Base-by-base conservation (phyloP, 768 basidiomycete species). In the Lyophyllum atratum region DNA sequence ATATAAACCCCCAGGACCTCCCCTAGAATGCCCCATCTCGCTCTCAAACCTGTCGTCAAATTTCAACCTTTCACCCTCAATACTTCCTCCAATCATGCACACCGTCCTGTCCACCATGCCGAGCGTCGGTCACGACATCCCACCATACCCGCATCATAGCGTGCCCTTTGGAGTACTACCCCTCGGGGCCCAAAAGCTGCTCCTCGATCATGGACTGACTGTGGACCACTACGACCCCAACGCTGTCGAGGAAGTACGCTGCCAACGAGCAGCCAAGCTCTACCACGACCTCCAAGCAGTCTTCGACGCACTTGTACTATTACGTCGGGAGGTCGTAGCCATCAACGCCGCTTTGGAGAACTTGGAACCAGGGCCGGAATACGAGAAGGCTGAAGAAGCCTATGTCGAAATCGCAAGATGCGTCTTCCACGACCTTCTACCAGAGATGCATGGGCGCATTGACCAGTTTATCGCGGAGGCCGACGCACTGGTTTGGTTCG, bases 401-500 rank as follows among this genome's bases (percentile, higher is more conserved):
- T 46, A 50, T 19, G 31, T 33, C 26, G 45, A 21, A 12, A 54
- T 24, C 12, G 46, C 57, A 5, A 25, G 51, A 29, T 33, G 49
- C 29, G 46, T 58, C 10, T 43, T 22, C 17, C n/a, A 52, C 19
- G 21, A 37, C 3, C 52, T 58, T 21, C 52, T 53, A 26, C 57
- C 57, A 2, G 52, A 58, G 24, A 31, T 53, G 34, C 52, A 52
- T 34, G 57, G 22, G 19, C 52, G 54, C 33, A 44, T 58, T 4
- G 50, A 58, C 26, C 33, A 24, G 4, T 58, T 58, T 39, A 54
- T 58, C 11, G 28, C 21, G n/a, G 52, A 58, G 24, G 26, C 47
- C 46, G 57, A 58, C 31, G 52, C 52, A 3, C 43, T 58, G 22
- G 52, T 54, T 37, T 58, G 57, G 57, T 48, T 48, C n/a, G 52